These are phyloP conservation scores for Colletotrichum neosansevieriae DNA, from an alignment of 2,329 filamentous ascomycete species.

Conservation along the genomic window DNA sequence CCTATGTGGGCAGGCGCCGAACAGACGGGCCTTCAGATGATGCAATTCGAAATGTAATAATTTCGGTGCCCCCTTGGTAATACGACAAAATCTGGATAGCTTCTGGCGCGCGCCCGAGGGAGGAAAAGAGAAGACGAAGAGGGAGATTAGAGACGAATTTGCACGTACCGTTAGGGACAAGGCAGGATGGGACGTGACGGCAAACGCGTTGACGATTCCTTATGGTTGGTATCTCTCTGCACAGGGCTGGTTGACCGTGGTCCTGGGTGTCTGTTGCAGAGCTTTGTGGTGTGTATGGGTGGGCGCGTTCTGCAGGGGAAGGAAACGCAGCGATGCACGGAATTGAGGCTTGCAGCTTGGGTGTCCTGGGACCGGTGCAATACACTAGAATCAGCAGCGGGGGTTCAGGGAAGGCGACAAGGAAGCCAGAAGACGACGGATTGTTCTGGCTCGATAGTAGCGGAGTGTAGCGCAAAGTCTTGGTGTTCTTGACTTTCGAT, in stretches of 20 bases:
- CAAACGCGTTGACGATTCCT: constrained; percentile 15
- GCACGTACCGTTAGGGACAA: constrained; percentile 25
- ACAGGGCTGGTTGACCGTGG: constrained; percentile 23
- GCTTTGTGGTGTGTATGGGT: background rate
- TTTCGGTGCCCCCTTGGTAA: constrained; percentile 34
- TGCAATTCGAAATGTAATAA: constrained; percentile 39
- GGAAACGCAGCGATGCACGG: constrained; percentile 28
- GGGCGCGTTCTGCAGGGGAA: constrained; percentile 28
- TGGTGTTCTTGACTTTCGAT: constrained; percentile 12
- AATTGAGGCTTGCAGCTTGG: constrained; percentile 31
- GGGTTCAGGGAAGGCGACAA: constrained; percentile 16
- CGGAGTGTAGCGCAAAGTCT: constrained; percentile 12
- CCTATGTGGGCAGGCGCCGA: constrained; percentile 35
- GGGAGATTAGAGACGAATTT: constrained; percentile 25
- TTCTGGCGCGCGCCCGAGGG: constrained; percentile 5
- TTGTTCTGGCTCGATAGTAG: constrained; percentile 31
- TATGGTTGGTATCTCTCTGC: constrained; percentile 2
- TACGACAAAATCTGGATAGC: constrained; percentile 20
- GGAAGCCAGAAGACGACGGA: constrained; percentile 7
- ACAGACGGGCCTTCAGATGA: constrained; percentile 38
- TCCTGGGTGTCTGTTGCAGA: constrained; percentile 10
- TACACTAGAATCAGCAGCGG: constrained; percentile 8
- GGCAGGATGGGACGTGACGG: constrained; percentile 2
- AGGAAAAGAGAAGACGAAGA: constrained; percentile 6
- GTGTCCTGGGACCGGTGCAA: constrained; percentile 10